Evolutionary conservation across 306 rosid genomes (phyloP), one percentile per base, ranked within the genome.

Genomic region (Vicia faba): DNA sequence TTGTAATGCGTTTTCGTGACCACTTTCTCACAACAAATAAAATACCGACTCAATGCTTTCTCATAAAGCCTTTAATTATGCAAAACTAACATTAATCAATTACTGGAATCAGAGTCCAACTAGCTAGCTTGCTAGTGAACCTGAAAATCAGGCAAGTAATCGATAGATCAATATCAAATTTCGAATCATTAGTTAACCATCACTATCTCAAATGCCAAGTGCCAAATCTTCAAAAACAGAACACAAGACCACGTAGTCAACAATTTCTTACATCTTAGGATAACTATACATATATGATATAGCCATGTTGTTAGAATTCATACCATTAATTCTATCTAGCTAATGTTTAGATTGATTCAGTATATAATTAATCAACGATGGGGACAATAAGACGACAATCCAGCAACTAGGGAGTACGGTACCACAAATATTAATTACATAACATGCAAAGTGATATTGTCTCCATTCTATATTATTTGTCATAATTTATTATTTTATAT

Each of bases 161-260:
- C 44, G 35, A 51, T 2, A 10, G 33, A 51, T 54, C 31, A 11
- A 16, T 53, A 68, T 46, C 44, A 8, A 18, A 78, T 41, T 23
- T 60, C 3, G 38, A 53, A 46, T 50, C 26, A 69, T 72, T 78
- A 80, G 79, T 62, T 87, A 72, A 66, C 68, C 64, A 60, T 87
- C 76, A 61, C 81, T 56, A 1, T 54, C 41, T 23, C 13, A 40
- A 67, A 45, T 78, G 77, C 77, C 53, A 26, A 60, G 73, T 79
- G 75, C 80, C 81, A 70, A 69, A 81, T 75, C 70, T 66, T 71
- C 20, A 33, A 57, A 35, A 67, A 46, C 86, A 71, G 61, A 26
- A 33, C n/a, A 4, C 14, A n/a, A 12, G 0, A 7, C 0, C 54
- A 15, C 11, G 23, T 48, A 45, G 16, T 45, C 51, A 45, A 45